These are phyloP conservation scores for Fusarium sp. DNA, from an alignment of 2,329 filamentous ascomycete species.

Conservation along the genomic window DNA sequence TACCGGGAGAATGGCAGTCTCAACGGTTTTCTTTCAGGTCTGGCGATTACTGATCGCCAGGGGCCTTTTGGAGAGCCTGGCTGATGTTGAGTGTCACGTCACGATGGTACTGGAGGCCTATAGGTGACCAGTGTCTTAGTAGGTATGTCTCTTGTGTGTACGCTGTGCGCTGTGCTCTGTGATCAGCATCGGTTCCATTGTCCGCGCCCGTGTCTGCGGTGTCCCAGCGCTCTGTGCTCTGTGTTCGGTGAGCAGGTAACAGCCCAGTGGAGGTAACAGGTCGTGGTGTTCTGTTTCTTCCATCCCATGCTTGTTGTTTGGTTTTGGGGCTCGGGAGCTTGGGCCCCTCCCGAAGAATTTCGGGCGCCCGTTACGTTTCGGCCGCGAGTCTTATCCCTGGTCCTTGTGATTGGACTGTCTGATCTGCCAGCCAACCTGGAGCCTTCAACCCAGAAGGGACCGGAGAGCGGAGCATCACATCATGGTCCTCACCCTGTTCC, in stretches of 20 bases:
- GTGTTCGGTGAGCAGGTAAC: no score
- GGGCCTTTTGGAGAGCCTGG: conserved; percentile 9
- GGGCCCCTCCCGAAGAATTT: conserved; percentile 45
- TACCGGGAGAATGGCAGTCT: conserved; percentile 16
- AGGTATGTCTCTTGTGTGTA: not conserved
- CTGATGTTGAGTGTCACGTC: conserved; percentile 30
- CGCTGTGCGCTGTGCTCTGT: not conserved
- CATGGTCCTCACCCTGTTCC: conserved; percentile 14
- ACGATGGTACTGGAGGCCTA: conserved; percentile 9
- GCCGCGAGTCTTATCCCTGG: conserved; percentile 17
- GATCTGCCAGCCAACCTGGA: conserved; percentile 12
- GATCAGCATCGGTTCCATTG: not conserved
- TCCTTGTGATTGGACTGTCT: conserved; percentile 18
- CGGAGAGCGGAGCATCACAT: not conserved
- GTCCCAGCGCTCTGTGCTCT: conserved; percentile 1
- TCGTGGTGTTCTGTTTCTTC: not conserved
- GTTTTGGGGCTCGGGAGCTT: conserved; percentile 12
- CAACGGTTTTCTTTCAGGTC: conserved; percentile 37
- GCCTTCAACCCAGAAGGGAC: not conserved
- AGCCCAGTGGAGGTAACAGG: no score
- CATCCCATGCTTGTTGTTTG: not conserved
- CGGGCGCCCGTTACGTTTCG: conserved; percentile 46
- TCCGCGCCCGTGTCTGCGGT: conserved; percentile 8
- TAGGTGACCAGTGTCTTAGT: not conserved
- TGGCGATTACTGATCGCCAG: conserved; percentile 47